Base-by-base conservation (phyloP, 768 basidiomycete species). In the Collybia sordida region DNA sequence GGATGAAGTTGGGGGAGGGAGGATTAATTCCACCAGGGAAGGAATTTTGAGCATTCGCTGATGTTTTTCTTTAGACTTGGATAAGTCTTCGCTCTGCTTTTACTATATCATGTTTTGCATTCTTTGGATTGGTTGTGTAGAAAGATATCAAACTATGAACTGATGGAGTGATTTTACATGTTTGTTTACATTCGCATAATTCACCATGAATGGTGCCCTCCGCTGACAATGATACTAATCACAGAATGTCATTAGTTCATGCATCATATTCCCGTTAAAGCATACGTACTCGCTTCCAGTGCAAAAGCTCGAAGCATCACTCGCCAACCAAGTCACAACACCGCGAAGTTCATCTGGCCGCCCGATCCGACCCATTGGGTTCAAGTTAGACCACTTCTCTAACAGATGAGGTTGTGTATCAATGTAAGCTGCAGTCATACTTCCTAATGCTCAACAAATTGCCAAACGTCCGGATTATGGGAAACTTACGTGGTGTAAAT, bases 271-370 rank as follows among this genome's bases (percentile, higher is more conserved):
- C 47, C 14, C 9, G 40, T 11, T 2, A 2, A 11, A 19, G 15
- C 38, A 54, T 34, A 82, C 86, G 46, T 59, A 90, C 87, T 90
- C 88, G 85, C 87, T 88, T 1, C 88, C 87, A 0, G 89, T 90
- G 59, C 86, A 88, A 62, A 85, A 90, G 24, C 79, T 86, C 3
- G 85, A 86, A 41, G 88, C 87, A 50, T 89, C 86, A 54, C 81
- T 82, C 22, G 87, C 83, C 7, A 90, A 68, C 88, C 88, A 90
- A 0, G 78, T 68, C 40, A 81, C 71, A 0, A 88, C 86, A 0
- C 89, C 88, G 1, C 88, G 74, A 60, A 90, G 59, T 64, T 91
- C 88, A 58, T 90, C 86, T 0, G 83, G 78, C 7, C 84, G 69
- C 4, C 88, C 88, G 25, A 91, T 74, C 6, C 89, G 77, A 1